Evolutionary conservation across 345 rosid genomes (phyloP), one percentile per base, ranked within the genome.

Genomic region (Lepidium didymum): DNA sequence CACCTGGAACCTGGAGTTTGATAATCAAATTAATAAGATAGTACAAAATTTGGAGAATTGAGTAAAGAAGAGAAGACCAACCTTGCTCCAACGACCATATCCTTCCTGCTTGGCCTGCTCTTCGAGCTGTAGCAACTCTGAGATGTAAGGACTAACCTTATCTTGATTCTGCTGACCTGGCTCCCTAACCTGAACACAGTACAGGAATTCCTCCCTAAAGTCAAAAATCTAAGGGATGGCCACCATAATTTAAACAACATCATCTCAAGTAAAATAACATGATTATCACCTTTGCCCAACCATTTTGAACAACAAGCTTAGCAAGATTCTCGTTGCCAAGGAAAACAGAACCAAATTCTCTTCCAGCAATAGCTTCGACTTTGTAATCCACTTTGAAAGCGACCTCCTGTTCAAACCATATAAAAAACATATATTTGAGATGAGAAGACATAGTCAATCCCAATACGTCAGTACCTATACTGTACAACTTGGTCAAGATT

Each of bases 321-420:
- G 96, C 92, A 54, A 91, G 82, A 81, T 91, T 91, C 73, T 84
- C 78, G 55, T 88, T 82, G 36, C 86, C 96, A 31, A 95, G 87
- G 76, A 85, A 89, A 61, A 95, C 96, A 21, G 96, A 81, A 38
- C 96, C 98, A 71, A 95, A 95, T 66, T 95, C 98, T 75, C 97
- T 78, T 45, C 87, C 89, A 41, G 77, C 60, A 45, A 89, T 88
- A 35, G 72, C 69, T 19, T 93, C 82, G 5, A 91, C 92, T 12
- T 87, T 65, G 72, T 91, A 89, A 63, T 95, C 99, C 54, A 89
- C 87, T 77, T 80, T 87, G 80, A 95, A 95, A 72, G 88, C 83
- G 51, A 95, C 89, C 61, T 91, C 98, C 99, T 95, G 84, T 29
- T 18, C 7, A 56, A 68, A 67, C 4, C n/a, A 8, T 4, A 55